Conservation (phyloP, 805 yeast genomes). For the Maudiozyma serrabonitensis region DNA sequence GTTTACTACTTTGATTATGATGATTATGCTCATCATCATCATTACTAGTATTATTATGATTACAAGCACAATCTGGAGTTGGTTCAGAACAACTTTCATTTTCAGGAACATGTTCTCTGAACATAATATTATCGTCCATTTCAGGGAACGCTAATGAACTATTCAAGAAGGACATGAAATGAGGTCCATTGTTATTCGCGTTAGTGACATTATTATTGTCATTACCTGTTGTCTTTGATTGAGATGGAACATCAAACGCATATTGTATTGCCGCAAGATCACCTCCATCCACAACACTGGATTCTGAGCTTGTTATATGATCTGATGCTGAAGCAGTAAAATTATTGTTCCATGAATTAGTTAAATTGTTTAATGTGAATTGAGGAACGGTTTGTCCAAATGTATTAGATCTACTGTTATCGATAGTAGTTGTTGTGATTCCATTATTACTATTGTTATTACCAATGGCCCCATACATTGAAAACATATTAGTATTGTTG, state of each 20-base stretch:
- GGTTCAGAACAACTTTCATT: background rate
- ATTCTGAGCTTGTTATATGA: background rate
- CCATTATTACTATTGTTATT: background rate
- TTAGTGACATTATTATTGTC: background rate
- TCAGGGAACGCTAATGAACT: constrained; percentile 3
- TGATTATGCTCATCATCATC: too few species aligned
- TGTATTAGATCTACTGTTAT: background rate
- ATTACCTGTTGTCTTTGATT: background rate
- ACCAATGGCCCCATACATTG: background rate
- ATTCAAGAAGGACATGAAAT: background rate
- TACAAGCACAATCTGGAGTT: background rate
- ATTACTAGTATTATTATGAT: background rate
- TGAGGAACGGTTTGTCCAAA: background rate
- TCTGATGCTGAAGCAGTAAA: background rate
- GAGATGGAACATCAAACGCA: background rate
- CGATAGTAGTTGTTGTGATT: background rate
- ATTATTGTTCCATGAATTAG: background rate
- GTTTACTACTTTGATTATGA: background rate
- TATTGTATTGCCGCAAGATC: background rate
- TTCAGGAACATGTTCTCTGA: background rate
- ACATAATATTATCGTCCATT: constrained; percentile 2
- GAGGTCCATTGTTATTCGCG: background rate
- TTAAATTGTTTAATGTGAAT: background rate
- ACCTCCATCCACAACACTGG: background rate
- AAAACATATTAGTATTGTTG: background rate